Conservation (phyloP, 805 yeast genomes). For the Yarrowia bubula region DNA sequence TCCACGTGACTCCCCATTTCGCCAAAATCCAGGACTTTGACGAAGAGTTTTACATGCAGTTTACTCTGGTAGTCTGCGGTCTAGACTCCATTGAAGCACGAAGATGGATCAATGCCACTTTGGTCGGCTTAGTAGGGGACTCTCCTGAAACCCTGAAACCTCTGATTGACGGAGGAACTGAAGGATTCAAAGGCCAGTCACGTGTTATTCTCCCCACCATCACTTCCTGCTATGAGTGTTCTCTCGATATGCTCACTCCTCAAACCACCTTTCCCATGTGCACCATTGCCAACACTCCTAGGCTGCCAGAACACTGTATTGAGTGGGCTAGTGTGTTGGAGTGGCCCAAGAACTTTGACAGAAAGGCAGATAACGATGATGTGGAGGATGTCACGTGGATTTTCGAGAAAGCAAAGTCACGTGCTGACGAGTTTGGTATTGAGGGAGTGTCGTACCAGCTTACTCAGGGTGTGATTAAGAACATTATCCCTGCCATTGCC, state of each 20-base stretch:
- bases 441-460: conserved; percentile 66
- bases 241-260: conserved; percentile 62
- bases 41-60: conserved; percentile 60
- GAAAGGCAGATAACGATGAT: conserved; percentile 47
- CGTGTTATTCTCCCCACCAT: conserved; percentile 82
- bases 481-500: conserved; percentile 91
- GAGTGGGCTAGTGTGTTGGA: conserved; percentile 81
- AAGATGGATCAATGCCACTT: conserved; percentile 75
- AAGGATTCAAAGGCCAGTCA: conserved; percentile 89
- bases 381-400: conserved; percentile 66
- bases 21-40: conserved; percentile 65
- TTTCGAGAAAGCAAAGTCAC: conserved; percentile 48
- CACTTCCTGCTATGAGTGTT: conserved; percentile 91
- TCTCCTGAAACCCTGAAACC: conserved; percentile 55
- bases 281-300: conserved; percentile 91
- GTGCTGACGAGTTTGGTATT: conserved; percentile 69
- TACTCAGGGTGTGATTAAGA: conserved; percentile 84
- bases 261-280: conserved; percentile 80
- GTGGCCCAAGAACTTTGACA: conserved; percentile 56
- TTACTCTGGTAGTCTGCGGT: conserved; percentile 78
- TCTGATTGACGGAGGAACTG: conserved; percentile 92
- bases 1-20: conserved; percentile 56
- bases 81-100: conserved; percentile 87
- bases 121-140: conserved; percentile 57
- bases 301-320: conserved; percentile 90